Evolutionary conservation across 306 rosid genomes (phyloP), one percentile per base, ranked within the genome.

Genomic region (Calophaca sinica): DNA sequence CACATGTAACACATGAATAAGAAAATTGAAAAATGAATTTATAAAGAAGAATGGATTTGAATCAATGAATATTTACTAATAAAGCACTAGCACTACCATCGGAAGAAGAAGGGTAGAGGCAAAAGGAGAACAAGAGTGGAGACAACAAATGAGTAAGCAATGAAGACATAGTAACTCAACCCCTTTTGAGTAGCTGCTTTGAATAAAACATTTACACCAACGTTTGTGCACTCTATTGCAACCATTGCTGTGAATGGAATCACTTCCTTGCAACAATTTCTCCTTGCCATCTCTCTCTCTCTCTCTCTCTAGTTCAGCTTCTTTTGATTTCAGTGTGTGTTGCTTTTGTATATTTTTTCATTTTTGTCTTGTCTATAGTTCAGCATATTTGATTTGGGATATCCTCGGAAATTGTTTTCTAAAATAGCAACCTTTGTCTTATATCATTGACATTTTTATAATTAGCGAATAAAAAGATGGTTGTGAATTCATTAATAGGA

Each of bases 151-250:
- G 91, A 71, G 69, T 93, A 90, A 46, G 82, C 80, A 2, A 82
- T 51, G 74, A 88, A 87, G 32, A 84, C 91, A 20, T 76, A 84
- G 87, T 74, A 86, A 80, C 87, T 85, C 55, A 87, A 52, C 0
- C 94, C 88, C 66, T 68, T 75, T 14, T 60, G 48, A 14, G 77
- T 49, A 26, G 92, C 96, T 72, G 85, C 84, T 81, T 93, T 93
- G 84, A 81, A 89, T 9, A 87, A 48, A 59, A 80, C 44, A 53
- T 51, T 77, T 0, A 84, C 80, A 42, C 87, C 92, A 54, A 93
- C 90, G 41, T 60, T 78, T 5, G 78, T 60, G 72, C 85, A 81
- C 70, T 90, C 92, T 0, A 69, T 55, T 6, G 83, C 78, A 0
- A 87, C 64, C 88, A 93, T 75, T 20, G 85, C 90, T 0, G 61